These are phyloP conservation scores for Kwoniella heveanensis DNA, from an alignment of 768 basidiomycete species.

Conservation along the genomic window DNA sequence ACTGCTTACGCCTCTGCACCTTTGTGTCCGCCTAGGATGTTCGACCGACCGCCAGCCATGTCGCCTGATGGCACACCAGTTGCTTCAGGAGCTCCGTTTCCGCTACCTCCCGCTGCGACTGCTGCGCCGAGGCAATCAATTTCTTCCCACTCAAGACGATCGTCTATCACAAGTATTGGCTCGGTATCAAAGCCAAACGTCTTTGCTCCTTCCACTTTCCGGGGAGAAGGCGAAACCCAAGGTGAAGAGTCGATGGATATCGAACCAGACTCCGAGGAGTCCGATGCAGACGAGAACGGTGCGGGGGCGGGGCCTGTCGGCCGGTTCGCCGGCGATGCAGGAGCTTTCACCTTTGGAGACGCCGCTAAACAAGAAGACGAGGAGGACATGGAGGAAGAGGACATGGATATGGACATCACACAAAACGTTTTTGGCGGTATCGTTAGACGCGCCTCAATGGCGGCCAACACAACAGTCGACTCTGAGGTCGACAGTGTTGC, in stretches of 20 bases:
- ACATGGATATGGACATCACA: constrained; percentile 54
- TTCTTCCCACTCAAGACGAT: constrained; percentile 27
- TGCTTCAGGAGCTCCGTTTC: constrained; percentile 14
- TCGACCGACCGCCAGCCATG: neutral
- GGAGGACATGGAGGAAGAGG: constrained; percentile 34
- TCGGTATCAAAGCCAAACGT: constrained; percentile 21
- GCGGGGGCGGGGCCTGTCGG: constrained; percentile 2
- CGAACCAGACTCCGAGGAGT: constrained; percentile 42
- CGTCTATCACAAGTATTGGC: constrained; percentile 36
- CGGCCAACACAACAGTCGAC: constrained; percentile 12
- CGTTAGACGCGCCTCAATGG: constrained; percentile 27
- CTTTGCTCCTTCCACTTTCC: constrained; percentile 22
- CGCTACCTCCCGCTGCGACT: constrained; percentile 9
- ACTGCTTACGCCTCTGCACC: neutral
- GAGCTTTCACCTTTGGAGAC: neutral
- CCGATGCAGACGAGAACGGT: constrained; percentile 21
- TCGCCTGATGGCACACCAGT: constrained; percentile 19
- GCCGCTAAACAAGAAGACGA: constrained; percentile 28
- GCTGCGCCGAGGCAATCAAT: constrained; percentile 6
- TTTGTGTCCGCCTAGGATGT: neutral
- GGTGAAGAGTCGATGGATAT: constrained; percentile 50
- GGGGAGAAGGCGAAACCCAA: constrained; percentile 21
- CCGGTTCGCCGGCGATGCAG: neutral
- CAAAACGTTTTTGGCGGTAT: constrained; percentile 46
- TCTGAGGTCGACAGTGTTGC: constrained; percentile 22